A percentile compares a stretch with the other conserved stretches of the same genome.
These are phyloP conservation scores for Blastobotrys raffinosifermentans DNA, from an alignment of 1,139 yeast genomes.

Conservation along the genomic window DNA sequence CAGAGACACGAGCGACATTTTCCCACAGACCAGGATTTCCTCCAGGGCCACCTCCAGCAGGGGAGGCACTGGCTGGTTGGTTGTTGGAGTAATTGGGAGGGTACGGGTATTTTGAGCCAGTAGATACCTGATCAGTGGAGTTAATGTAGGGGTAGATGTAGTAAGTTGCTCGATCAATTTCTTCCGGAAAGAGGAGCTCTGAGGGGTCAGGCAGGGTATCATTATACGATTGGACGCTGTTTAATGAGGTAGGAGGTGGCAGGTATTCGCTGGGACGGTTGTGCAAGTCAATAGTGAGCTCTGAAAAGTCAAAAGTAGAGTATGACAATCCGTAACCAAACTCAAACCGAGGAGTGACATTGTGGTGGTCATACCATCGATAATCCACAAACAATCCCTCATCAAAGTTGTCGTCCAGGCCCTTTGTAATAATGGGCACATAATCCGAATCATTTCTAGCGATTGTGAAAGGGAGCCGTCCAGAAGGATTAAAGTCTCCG, in stretches of 20 bases:
- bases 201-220: slow-evolving; percentile 43
- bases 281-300: slow-evolving; percentile 35
- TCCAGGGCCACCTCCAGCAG: slow-evolving; percentile 59
- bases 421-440: slow-evolving; percentile 39
- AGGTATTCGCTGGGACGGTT: slow-evolving; percentile 44
- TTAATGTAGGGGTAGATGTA: slow-evolving; percentile 30
- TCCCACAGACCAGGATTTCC: slow-evolving; percentile 45
- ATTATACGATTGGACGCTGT: slow-evolving; percentile 35
- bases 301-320: slow-evolving; percentile 41
- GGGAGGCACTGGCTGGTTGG: slow-evolving; percentile 35
- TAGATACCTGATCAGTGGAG: slow-evolving; percentile 16
- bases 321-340: slow-evolving; percentile 61
- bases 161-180: slow-evolving; percentile 15
- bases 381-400: slow-evolving; percentile 41
- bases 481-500: slow-evolving; percentile 58
- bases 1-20: slow-evolving; percentile 44
- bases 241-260: slow-evolving; percentile 46
- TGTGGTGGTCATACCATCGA: slow-evolving; percentile 48
- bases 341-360: slow-evolving; percentile 52
- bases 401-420: slow-evolving; percentile 38
- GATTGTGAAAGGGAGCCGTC: slow-evolving; percentile 57
- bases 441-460: slow-evolving; percentile 52
- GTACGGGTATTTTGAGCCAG: slow-evolving; percentile 41
- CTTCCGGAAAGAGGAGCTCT: slow-evolving; percentile 43
- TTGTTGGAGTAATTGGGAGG: slow-evolving; percentile 48